A percentile compares a stretch with the other conserved stretches of the same genome.
phyloP scores from a whole-genome alignment of 1,139 yeast species.

The Lodderomyces theae region DNA sequence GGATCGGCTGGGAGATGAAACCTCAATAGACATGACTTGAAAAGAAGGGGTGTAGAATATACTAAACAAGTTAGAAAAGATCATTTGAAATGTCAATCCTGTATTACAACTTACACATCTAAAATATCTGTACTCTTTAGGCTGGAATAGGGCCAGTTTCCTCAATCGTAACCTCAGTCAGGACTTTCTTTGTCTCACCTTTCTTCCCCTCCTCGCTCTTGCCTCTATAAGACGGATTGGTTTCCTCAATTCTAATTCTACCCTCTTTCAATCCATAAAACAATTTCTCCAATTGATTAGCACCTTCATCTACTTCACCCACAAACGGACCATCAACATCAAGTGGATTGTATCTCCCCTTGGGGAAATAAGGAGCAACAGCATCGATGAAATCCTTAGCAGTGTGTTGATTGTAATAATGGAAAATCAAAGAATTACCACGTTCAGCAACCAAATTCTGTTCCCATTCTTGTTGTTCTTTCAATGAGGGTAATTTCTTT shows the following conservation, averaged over 20 bases:
- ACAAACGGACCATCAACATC: constrained; percentile 23
- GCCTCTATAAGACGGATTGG: constrained; percentile 6
- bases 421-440: constrained; percentile 26
- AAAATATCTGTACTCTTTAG: no score
- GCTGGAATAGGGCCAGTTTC: no score
- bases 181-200: no score
- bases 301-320: constrained; percentile 25
- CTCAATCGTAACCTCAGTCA: no score
- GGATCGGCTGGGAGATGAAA: background rate
- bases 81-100: no score
- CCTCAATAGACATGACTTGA: background rate
- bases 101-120: no score
- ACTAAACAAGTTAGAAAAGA: no score
- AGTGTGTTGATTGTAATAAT: constrained; percentile 22
- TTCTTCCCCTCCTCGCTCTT: no score
- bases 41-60: background rate
- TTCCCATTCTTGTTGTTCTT: constrained; percentile 34
- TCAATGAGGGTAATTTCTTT: constrained; percentile 24
- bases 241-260: constrained; percentile 13
- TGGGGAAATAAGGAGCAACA: constrained; percentile 21
- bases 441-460: constrained; percentile 17
- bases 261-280: constrained; percentile 21
- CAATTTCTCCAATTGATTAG: constrained; percentile 22
- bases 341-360: constrained; percentile 26
- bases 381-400: constrained; percentile 25